phyloP scores from a whole-genome alignment of 139 green algal species.

The Tetraselmis chui region DNA sequence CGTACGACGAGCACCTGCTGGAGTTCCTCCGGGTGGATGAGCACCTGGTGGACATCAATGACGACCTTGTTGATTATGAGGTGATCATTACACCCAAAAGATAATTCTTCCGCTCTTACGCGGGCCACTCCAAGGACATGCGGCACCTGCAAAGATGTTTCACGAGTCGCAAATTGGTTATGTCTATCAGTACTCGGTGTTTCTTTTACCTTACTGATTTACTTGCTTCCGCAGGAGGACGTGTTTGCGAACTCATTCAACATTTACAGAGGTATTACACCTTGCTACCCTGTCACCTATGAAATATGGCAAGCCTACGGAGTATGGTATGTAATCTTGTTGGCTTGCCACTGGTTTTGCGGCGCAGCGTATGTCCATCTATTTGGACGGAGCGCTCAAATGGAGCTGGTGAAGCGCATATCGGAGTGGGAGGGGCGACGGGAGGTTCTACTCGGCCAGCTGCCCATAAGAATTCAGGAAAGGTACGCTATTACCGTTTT shows the following conservation, averaged over 20 bases:
- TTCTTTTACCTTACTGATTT: too few relatives aligned
- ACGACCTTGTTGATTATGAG: conserved; percentile 73
- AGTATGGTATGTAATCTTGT: too few relatives aligned
- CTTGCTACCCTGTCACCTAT: too few relatives aligned
- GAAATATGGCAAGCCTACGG: too few relatives aligned
- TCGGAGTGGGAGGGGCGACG: conserved; percentile 20
- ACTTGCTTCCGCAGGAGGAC: conserved; percentile 34
- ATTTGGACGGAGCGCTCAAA: conserved; percentile 27
- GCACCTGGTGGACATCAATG: conserved; percentile 71
- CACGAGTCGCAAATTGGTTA: neutral
- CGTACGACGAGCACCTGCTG: conserved; percentile 36
- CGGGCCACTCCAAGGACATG: neutral
- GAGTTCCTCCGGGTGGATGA: conserved; percentile 64
- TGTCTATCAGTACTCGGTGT: neutral
- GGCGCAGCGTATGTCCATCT: conserved; percentile 36
- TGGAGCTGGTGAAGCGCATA: conserved; percentile 27
- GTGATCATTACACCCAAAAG: too few relatives aligned
- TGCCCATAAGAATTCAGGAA: conserved; percentile 19
- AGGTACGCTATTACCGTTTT: too few relatives aligned
- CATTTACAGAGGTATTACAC: conserved; percentile 50
- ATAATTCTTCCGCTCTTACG: neutral
- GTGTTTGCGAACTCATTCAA: conserved; percentile 63
- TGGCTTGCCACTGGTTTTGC: too few relatives aligned
- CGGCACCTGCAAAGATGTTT: neutral
- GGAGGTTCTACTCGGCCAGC: conserved; percentile 26